These are phyloP conservation scores for Aphanomyces cochlioides DNA, from an alignment of 352 stramenopile genomes.

Conservation along the genomic window DNA sequence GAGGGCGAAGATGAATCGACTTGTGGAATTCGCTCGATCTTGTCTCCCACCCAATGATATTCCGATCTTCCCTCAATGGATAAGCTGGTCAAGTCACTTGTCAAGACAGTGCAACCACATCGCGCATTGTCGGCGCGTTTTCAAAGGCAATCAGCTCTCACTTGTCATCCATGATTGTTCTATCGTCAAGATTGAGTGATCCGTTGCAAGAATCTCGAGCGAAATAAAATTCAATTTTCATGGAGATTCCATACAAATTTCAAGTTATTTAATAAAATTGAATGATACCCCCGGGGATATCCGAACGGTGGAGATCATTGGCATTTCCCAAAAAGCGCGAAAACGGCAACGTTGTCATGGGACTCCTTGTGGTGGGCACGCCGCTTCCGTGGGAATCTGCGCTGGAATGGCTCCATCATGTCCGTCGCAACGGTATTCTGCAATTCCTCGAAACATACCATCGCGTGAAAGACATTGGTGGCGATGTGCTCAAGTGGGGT, in stretches of 20 bases:
- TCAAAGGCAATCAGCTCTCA: no score
- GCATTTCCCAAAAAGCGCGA: neutral
- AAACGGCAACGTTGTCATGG: conserved; percentile 41
- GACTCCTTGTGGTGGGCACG: conserved; percentile 88
- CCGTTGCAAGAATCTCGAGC: no score
- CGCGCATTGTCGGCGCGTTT: no score
- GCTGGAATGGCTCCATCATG: conserved; percentile 93
- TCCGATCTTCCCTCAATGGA: no score
- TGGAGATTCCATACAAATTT: neutral
- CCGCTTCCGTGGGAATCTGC: conserved; percentile 95
- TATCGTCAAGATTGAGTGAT: no score
- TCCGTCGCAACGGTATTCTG: conserved; percentile 92
- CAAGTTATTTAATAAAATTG: neutral
- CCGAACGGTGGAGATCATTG: neutral
- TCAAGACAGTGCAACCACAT: no score
- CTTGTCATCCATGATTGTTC: no score
- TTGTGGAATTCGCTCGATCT: no score
- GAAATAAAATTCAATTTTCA: no score
- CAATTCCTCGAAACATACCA: conserved; percentile 98
- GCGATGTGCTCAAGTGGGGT: conserved; percentile 95
- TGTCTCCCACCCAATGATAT: no score
- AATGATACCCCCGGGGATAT: neutral
- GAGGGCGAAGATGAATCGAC: no score
- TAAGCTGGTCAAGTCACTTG: no score
- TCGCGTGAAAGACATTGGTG: conserved; percentile 92